Evolutionary conservation across 2,329 filamentous ascomycete genomes (phyloP).

Genomic region (Cladophialophora carrionii): DNA sequence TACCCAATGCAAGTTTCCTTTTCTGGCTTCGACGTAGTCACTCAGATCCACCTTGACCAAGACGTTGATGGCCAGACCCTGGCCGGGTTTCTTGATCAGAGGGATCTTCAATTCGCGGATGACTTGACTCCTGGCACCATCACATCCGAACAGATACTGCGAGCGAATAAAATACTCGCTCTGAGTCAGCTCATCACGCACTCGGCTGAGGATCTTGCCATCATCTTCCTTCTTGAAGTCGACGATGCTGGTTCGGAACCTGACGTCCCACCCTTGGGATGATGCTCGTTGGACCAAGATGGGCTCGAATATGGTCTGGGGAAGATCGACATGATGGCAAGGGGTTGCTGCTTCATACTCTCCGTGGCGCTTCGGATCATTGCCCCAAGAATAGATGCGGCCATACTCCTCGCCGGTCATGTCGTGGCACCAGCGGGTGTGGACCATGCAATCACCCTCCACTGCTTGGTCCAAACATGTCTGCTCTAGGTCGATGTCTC

Average conservation of each 20-base stretch:
- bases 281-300: constrained; percentile 47
- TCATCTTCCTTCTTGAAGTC: constrained; percentile 40
- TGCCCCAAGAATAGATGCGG: constrained; percentile 50
- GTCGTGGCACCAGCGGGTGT: constrained; percentile 51
- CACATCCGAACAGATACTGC: constrained; percentile 63
- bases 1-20: constrained; percentile 65
- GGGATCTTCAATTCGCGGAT: constrained; percentile 54
- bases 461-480: constrained; percentile 43
- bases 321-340: constrained; percentile 49
- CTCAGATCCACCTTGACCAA: constrained; percentile 56
- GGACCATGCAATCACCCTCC: constrained; percentile 44
- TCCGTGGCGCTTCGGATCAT: constrained; percentile 44
- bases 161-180: constrained; percentile 43
- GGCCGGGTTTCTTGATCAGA: constrained; percentile 50
- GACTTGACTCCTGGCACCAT: constrained; percentile 56
- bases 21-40: constrained; percentile 54
- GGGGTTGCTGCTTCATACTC: constrained; percentile 50
- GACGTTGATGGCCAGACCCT: constrained; percentile 57
- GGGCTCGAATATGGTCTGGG: constrained; percentile 52
- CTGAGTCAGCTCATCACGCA: constrained; percentile 45
- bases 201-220: constrained; percentile 43
- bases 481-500: constrained; percentile 51
- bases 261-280: constrained; percentile 45
- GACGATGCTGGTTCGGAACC: constrained; percentile 47
- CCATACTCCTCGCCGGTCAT: constrained; percentile 53